phyloP scores from a whole-genome alignment of 805 yeast genomes.

The Metschnikowia cerradonensis region DNA sequence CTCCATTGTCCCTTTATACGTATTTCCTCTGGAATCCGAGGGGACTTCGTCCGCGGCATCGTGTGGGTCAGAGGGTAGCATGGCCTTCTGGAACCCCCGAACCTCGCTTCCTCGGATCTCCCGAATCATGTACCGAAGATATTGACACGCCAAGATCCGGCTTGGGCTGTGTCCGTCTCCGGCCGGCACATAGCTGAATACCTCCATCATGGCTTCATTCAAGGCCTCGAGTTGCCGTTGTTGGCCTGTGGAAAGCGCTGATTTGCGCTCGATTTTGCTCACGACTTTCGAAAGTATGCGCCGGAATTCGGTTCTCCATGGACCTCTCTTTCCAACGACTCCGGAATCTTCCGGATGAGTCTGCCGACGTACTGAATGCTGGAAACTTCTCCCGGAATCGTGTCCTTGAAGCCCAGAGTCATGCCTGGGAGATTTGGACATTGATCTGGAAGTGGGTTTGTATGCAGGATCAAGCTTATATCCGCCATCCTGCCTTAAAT shows the following conservation, averaged over 20 bases:
- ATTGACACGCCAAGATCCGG: slow-evolving; percentile 35
- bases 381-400: no score
- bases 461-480: no score
- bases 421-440: no score
- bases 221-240: slow-evolving; percentile 8
- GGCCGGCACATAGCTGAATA: not conserved
- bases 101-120: slow-evolving; percentile 25
- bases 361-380: no score
- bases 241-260: slow-evolving; percentile 8
- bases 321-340: not conserved
- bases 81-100: slow-evolving; percentile 26
- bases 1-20: no score
- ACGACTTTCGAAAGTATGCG: slow-evolving; percentile 19
- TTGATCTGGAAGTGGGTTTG: no score
- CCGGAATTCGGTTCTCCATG: slow-evolving; percentile 15
- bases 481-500: no score
- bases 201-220: not conserved
- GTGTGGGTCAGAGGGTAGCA: slow-evolving; percentile 24
- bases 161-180: not conserved
- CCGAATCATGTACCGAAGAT: slow-evolving; percentile 36
- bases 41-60: not conserved
- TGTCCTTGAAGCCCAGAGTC: no score
- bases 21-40: no score
- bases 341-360: not conserved
- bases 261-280: slow-evolving; percentile 30